Percentiles rank a stretch among this genome's conserved stretches.
Conservation (phyloP, 2,329 filamentous ascomycete genomes). For the Alternaria angustiovoidea region DNA sequence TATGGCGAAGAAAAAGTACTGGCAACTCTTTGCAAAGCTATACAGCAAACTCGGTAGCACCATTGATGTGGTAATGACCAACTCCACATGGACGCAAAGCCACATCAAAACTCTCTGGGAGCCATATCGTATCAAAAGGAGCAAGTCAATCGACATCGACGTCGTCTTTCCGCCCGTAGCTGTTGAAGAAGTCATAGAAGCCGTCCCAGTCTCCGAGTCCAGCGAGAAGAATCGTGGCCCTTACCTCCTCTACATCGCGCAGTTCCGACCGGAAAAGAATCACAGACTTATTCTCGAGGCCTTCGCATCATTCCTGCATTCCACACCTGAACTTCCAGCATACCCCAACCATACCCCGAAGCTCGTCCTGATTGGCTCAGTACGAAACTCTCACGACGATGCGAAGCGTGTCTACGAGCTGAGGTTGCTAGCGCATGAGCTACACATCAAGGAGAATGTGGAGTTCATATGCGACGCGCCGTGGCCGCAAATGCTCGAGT, state of each 20-base stretch:
- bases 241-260: slow-evolving; percentile 88
- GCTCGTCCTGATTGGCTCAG: slow-evolving; percentile 87
- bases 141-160: slow-evolving; percentile 64
- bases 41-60: slow-evolving; percentile 85
- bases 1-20: slow-evolving; percentile 79
- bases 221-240: slow-evolving; percentile 76
- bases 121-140: slow-evolving; percentile 51
- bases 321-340: slow-evolving; percentile 35
- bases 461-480: slow-evolving; percentile 89
- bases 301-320: slow-evolving; percentile 75
- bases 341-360: slow-evolving; percentile 64
- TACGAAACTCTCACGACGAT: slow-evolving; percentile 81
- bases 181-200: slow-evolving; percentile 80
- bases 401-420: slow-evolving; percentile 87
- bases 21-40: slow-evolving; percentile 81
- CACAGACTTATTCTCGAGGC: slow-evolving; percentile 85
- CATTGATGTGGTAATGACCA: slow-evolving; percentile 96
- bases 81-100: slow-evolving; percentile 88
- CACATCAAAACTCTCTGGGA: slow-evolving; percentile 84
- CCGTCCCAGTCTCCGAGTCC: slow-evolving; percentile 73
- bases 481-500: slow-evolving; percentile 85
- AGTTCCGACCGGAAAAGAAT: slow-evolving; percentile 98
- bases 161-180: slow-evolving; percentile 93
- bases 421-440: slow-evolving; percentile 83
- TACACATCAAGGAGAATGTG: slow-evolving; percentile 79